Base-by-base conservation (phyloP, 768 basidiomycete genomes). In the Podaxis rugospora region DNA sequence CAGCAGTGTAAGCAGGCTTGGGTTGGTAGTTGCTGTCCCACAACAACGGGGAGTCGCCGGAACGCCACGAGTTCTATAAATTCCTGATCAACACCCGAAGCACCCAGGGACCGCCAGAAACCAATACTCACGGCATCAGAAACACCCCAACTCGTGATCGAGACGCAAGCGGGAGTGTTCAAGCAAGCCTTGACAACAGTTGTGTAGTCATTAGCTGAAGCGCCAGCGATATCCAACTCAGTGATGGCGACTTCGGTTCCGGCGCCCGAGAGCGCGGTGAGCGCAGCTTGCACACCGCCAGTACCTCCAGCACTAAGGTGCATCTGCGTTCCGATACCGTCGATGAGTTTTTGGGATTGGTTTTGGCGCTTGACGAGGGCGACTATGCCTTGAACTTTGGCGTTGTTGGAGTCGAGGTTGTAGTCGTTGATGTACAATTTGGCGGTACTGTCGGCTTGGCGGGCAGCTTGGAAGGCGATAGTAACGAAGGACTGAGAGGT, bases 131-230 rank as follows among this genome's bases (percentile, higher is more conserved):
- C 79, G 55, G 71, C 72, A 65, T 83, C 80, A 62, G 76, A 72
- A 57, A 81, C 78, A 66, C 80, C 81, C 81, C 80, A 82, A 62
- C 68, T 72, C 35, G 81, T 82, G 66, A 83, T 80, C 23, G 75
- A 74, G 27, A 81, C 69, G 63, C 82, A 83, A 21, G 66, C 65
- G 5, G 79, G 66, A 4, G 75, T 73, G 25, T 70, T 70, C 57
- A 81, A 67, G 67, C 82, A 83, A n/a, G 81, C 81, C 39, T 75
- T 76, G 39, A 76, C 75, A 52, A 81, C 81, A 3, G 70, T 71
- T 21, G 66, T 63, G 67, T 82, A 83, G 70, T 83, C 82, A 55
- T 68, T 75, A 3, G 76, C 42, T 1, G 75, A 47, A 46, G 71
- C 73, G 51, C 70, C 70, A 16, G 69, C 69, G 51, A 81, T 81